Evolutionary conservation across 495 filamentous ascomycete species (phyloP).

Genomic region (Oidiodendron maius): DNA sequence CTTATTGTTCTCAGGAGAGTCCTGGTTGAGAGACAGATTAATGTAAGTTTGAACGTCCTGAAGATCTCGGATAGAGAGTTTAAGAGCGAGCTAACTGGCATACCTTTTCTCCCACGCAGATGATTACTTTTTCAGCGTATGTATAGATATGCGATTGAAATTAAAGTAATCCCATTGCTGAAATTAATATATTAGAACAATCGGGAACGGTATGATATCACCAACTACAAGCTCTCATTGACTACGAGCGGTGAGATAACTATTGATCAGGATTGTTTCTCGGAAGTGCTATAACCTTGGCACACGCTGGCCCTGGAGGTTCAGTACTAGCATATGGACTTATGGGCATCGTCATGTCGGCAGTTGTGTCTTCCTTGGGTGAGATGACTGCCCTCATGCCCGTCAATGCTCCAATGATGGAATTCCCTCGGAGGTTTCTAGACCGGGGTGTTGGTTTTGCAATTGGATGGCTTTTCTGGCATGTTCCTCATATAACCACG

Average conservation of each 20-base stretch:
- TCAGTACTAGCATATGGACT: conserved; percentile 34
- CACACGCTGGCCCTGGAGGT: conserved; percentile 30
- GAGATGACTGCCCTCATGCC: conserved; percentile 48
- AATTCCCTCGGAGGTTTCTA: conserved; percentile 42
- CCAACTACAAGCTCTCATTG: too few species aligned
- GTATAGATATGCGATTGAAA: too few species aligned
- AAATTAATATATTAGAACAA: conserved; percentile 15
- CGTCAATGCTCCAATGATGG: conserved; percentile 43
- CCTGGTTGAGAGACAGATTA: conserved; percentile 32
- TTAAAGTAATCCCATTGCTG: conserved; percentile 3
- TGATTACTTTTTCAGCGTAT: conserved; percentile 37
- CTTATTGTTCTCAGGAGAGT: conserved; percentile 23
- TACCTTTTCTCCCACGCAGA: conserved; percentile 13
- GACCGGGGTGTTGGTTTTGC: conserved; percentile 43
- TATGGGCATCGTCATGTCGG: conserved; percentile 42
- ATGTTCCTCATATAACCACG: conserved; percentile 1
- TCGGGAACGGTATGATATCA: conserved; percentile 30
- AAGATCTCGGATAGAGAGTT: too few species aligned
- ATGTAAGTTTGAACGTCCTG: conserved; percentile 24
- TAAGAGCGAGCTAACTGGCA: too few species aligned
- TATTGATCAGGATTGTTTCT: conserved; percentile 27
- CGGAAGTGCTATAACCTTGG: conserved; percentile 28
- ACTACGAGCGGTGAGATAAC: background rate
- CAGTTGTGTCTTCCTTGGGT: conserved; percentile 42
- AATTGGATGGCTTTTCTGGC: conserved; percentile 53